Conservation (phyloP, 2,329 filamentous ascomycete species). For the Neoascochyta sp. region DNA sequence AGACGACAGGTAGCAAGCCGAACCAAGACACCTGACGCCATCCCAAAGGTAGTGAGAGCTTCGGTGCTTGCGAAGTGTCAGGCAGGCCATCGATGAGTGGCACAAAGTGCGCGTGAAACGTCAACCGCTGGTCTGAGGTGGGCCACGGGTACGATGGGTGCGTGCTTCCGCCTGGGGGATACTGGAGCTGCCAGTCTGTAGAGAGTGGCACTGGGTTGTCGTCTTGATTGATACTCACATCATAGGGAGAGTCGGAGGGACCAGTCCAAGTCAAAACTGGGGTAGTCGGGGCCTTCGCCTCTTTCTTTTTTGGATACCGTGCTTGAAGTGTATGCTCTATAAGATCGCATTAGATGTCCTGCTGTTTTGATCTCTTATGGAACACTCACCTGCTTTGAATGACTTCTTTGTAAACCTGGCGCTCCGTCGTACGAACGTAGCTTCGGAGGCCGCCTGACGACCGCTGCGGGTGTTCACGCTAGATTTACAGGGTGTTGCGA, state of each 20-base stretch:
- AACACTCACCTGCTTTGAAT: too few species aligned
- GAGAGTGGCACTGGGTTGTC: too few species aligned
- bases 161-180: conserved; percentile 15
- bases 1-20: conserved; percentile 13
- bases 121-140: conserved; percentile 8
- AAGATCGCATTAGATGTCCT: too few species aligned
- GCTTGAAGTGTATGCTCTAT: too few species aligned
- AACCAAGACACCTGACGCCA: conserved; percentile 17
- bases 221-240: conserved; percentile 1
- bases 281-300: neutral
- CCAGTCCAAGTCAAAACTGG: conserved; percentile 1
- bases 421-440: too few species aligned
- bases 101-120: conserved; percentile 10
- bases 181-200: conserved; percentile 11
- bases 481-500: too few species aligned
- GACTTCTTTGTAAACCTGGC: too few species aligned
- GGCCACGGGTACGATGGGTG: conserved; percentile 20
- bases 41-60: conserved; percentile 7
- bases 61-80: conserved; percentile 1
- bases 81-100: conserved; percentile 15
- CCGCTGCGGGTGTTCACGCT: too few species aligned
- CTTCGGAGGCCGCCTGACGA: too few species aligned
- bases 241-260: conserved; percentile 2
- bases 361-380: too few species aligned
- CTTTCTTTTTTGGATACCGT: too few species aligned